Percentiles rank a stretch among this genome's conserved stretches.
phyloP scores from a whole-genome alignment of 257 asterid genomes.

The Fraxinus quadrangulata region DNA sequence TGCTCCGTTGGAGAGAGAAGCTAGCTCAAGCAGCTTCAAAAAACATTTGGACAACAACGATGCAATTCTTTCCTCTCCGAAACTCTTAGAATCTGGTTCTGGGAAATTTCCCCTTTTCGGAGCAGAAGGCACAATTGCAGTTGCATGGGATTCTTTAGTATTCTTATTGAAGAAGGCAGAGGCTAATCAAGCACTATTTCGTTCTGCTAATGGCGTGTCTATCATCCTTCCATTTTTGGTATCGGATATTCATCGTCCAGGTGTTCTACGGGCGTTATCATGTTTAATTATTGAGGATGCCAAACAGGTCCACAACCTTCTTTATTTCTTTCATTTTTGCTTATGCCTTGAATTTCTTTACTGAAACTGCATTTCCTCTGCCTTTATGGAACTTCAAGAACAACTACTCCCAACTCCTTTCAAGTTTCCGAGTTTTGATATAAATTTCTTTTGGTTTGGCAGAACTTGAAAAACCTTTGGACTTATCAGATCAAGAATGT shows the following conservation, averaged over 20 bases:
- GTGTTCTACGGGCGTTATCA: constrained; percentile 85
- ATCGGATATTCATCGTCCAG: constrained; percentile 82
- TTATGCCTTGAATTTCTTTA: constrained; percentile 19
- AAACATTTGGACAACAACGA: constrained; percentile 76
- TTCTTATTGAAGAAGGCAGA: constrained; percentile 89
- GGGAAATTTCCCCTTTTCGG: constrained; percentile 79
- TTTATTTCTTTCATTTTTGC: background rate
- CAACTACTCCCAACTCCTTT: constrained; percentile 2
- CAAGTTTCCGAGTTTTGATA: constrained; percentile 15
- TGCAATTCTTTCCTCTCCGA: constrained; percentile 94
- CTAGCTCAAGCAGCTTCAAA: constrained; percentile 75
- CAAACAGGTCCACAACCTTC: constrained; percentile 60
- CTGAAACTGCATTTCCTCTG: constrained; percentile 4
- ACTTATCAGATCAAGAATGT: constrained; percentile 12
- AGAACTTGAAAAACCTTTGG: constrained; percentile 17
- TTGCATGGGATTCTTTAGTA: constrained; percentile 95
- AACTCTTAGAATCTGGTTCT: constrained; percentile 79
- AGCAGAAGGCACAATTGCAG: constrained; percentile 65
- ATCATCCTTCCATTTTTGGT: constrained; percentile 83
- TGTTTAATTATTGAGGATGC: constrained; percentile 90
- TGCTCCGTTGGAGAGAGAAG: constrained; percentile 61
- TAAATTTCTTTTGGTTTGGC: background rate
- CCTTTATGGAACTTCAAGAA: constrained; percentile 15
- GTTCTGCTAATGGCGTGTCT: constrained; percentile 77
- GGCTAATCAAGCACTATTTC: constrained; percentile 83